Percentiles rank a stretch among this genome's conserved stretches.
Conservation (phyloP, 352 stramenopile genomes). For the Phytophthora syringae region DNA sequence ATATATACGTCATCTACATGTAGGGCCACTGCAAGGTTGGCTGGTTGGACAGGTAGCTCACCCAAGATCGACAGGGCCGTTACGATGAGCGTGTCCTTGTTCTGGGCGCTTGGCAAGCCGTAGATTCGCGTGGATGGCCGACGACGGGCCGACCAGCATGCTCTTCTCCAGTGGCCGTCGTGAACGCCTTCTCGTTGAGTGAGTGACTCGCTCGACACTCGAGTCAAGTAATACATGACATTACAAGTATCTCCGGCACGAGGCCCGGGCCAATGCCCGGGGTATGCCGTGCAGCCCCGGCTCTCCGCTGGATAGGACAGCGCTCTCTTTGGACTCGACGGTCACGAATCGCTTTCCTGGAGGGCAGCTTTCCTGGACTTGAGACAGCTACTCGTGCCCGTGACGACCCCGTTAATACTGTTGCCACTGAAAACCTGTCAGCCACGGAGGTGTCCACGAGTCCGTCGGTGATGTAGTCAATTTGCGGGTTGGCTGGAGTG, state of each 20-base stretch:
- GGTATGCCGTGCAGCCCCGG: too few relatives aligned
- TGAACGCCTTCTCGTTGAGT: constrained; percentile 72
- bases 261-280: constrained; percentile 73
- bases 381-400: constrained; percentile 84
- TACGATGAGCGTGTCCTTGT: constrained; percentile 83
- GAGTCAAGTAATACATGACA: too few relatives aligned
- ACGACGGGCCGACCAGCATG: constrained; percentile 78
- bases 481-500: constrained; percentile 96
- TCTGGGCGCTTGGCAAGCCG: constrained; percentile 71
- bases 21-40: too few relatives aligned
- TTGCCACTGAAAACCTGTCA: too few relatives aligned
- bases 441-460: constrained; percentile 88
- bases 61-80: constrained; percentile 87
- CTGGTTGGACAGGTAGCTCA: too few relatives aligned
- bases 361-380: constrained; percentile 76
- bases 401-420: too few relatives aligned
- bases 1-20: too few relatives aligned
- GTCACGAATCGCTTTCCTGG: too few relatives aligned
- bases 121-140: constrained; percentile 72
- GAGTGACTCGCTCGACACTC: too few relatives aligned
- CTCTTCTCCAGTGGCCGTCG: constrained; percentile 78
- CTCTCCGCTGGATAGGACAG: constrained; percentile 72
- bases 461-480: constrained; percentile 89
- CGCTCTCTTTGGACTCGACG: constrained; percentile 75
- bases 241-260: constrained; percentile 78